Evolutionary conservation across 2,329 filamentous ascomycete species (phyloP).

Genomic region (Escovopsis sp.): DNA sequence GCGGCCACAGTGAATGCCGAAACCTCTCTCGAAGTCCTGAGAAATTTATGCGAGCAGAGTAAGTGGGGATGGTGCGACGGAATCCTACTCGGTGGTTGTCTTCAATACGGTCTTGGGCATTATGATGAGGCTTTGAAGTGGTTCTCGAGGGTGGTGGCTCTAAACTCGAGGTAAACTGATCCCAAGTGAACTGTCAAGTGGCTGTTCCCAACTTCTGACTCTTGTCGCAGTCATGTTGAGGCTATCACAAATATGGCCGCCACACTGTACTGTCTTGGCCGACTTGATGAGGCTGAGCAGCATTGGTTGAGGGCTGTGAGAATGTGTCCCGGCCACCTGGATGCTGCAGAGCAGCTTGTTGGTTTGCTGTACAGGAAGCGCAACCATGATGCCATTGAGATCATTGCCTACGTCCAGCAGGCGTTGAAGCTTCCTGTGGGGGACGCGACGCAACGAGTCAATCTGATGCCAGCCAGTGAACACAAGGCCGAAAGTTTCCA

Average conservation of each 20-base stretch:
- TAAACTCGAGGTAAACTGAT: constrained; percentile 38
- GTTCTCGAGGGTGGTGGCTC: constrained; percentile 49
- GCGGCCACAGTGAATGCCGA: constrained; percentile 41
- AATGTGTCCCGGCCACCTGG: constrained; percentile 74
- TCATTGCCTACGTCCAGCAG: constrained; percentile 74
- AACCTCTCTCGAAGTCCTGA: constrained; percentile 56
- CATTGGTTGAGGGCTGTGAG: constrained; percentile 79
- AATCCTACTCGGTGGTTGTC: constrained; percentile 77
- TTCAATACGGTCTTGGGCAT: constrained; percentile 78
- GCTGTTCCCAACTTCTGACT: constrained; percentile 16
- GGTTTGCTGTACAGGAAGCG: constrained; percentile 75
- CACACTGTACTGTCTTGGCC: constrained; percentile 69
- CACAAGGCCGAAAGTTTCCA: neutral
- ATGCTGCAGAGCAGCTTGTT: constrained; percentile 89
- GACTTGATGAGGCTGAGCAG: constrained; percentile 68
- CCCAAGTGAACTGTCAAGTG: constrained; percentile 17
- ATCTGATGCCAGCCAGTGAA: neutral
- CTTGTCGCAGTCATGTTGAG: constrained; percentile 59
- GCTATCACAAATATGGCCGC: constrained; percentile 88
- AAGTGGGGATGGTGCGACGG: constrained; percentile 86
- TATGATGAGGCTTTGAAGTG: constrained; percentile 64
- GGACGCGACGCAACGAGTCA: neutral
- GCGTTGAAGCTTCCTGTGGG: constrained; percentile 38
- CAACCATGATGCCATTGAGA: constrained; percentile 68
- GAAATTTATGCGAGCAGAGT: constrained; percentile 62